Conservation (phyloP, 2,329 filamentous ascomycete genomes). For the Aspergillus viridinutans region DNA sequence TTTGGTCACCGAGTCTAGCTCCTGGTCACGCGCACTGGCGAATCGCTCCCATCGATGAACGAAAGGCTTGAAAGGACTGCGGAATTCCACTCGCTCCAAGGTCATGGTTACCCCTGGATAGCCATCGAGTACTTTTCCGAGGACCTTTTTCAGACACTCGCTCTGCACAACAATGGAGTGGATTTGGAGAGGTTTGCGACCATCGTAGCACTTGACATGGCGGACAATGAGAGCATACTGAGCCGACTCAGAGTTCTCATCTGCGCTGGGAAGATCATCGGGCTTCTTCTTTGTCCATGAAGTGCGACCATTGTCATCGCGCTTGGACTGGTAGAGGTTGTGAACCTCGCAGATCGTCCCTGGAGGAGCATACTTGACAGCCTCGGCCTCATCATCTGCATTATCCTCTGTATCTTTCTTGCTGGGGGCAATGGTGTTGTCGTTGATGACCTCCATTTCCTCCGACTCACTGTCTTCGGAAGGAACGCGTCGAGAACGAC, state of each 20-base stretch:
- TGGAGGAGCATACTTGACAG: slow-evolving; percentile 9
- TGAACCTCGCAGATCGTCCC: slow-evolving; percentile 40
- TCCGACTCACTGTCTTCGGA: neutral
- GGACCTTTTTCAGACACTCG: slow-evolving; percentile 54
- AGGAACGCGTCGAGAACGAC: neutral
- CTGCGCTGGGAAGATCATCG: slow-evolving; percentile 52
- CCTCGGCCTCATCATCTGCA: neutral
- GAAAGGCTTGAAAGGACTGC: slow-evolving; percentile 58
- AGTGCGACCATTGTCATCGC: slow-evolving; percentile 48
- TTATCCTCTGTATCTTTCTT: neutral
- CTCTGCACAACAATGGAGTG: slow-evolving; percentile 63
- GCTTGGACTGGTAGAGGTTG: slow-evolving; percentile 49
- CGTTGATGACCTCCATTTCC: neutral
- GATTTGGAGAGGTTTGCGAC: slow-evolving; percentile 57
- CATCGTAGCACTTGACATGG: slow-evolving; percentile 55
- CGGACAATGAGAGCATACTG: slow-evolving; percentile 60
- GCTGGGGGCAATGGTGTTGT: neutral
- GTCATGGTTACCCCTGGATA: slow-evolving; percentile 59
- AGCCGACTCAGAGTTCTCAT: slow-evolving; percentile 58
- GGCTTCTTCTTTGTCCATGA: slow-evolving; percentile 57
- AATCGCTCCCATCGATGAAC: slow-evolving; percentile 61
- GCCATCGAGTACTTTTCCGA: slow-evolving; percentile 52
- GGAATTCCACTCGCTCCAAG: slow-evolving; percentile 59
- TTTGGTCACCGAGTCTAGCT: slow-evolving; percentile 43
- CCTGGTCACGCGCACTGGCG: slow-evolving; percentile 37